Evolutionary conservation across 495 filamentous ascomycete species (phyloP).

Genomic region (Podospora conica): DNA sequence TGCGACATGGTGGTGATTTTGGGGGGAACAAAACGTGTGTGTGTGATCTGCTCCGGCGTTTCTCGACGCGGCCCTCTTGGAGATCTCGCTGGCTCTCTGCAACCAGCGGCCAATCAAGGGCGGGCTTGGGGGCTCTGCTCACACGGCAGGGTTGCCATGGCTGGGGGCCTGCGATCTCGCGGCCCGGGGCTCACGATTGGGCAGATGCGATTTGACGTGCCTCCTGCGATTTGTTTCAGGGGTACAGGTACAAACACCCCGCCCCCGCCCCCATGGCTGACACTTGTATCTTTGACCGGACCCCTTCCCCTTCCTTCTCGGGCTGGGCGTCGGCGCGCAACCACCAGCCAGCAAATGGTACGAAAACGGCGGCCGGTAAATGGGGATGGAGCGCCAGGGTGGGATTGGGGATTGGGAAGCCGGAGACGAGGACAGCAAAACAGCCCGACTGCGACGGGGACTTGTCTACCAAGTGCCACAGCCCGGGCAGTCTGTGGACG

Average conservation of each 20-base stretch:
- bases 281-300: conserved; percentile 10
- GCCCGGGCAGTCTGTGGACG: neutral
- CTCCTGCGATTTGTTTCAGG: conserved; percentile 25
- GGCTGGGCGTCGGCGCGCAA: neutral
- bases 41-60: conserved; percentile 22
- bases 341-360: neutral
- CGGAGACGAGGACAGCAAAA: neutral
- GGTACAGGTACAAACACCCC: conserved; percentile 18
- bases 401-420: conserved; percentile 1
- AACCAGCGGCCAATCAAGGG: conserved; percentile 17
- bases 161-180: conserved; percentile 23
- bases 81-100: conserved; percentile 11
- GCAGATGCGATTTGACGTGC: conserved; percentile 20
- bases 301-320: conserved; percentile 2
- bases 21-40: conserved; percentile 19
- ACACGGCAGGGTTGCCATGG: conserved; percentile 23
- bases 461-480: conserved; percentile 1
- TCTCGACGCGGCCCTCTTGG: conserved; percentile 14
- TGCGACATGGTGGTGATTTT: conserved; percentile 3
- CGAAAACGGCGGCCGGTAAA: conserved; percentile 12
- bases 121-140: conserved; percentile 4
- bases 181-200: conserved; percentile 18
- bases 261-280: conserved; percentile 8
- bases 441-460: neutral
- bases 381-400: conserved; percentile 1